Evolutionary conservation across 108 stramenopile species (phyloP), one percentile per base, ranked within the genome.

Genomic region (Fistulifera solaris): DNA sequence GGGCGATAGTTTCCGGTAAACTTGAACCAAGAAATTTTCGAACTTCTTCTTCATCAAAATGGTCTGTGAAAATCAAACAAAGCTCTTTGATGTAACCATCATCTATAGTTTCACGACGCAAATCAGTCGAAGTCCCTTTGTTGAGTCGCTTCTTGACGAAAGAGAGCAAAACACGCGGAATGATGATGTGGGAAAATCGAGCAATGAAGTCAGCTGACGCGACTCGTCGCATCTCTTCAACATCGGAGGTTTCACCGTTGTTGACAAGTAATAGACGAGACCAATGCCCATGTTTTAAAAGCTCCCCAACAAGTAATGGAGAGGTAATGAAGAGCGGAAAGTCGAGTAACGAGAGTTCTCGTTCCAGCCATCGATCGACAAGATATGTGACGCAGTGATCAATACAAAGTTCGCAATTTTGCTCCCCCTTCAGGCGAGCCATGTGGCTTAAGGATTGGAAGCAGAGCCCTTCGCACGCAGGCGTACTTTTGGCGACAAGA

Each of bases 271-370:
- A 22, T 24, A 17, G 51, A 27, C 24, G 19, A 17, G 17, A 22
- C 6, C 10, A 22, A 6, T 22, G 10, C 6, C 18, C 45, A 23
- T 6, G 22, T 19, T 46, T 10, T 6, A 35, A 8, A 35, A 50
- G 13, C 23, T 28, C 38, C 15, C 66, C 23, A 12, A 76, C 16
- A 16, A 68, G 31, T 17, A 1, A 19, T 22, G 86, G 78, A 35
- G 86, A 68, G 38, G 70, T 77, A 44, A 81, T 27, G 17, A 74
- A 41, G 24, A 83, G 16, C 15, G 86, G 77, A 10, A 81, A 43
- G 22, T 76, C 52, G 17, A 27, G 17, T 3, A 76, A 40, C 19
- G 46, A 40, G 26, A 53, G 48, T 18, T 62, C 53, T 27, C 53
- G 50, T 18, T 73, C 31, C 31, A 35, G 31, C 31, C 31, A 35